Conservation (phyloP, 2,329 filamentous ascomycete genomes). For the Colletotrichum theobromicola region DNA sequence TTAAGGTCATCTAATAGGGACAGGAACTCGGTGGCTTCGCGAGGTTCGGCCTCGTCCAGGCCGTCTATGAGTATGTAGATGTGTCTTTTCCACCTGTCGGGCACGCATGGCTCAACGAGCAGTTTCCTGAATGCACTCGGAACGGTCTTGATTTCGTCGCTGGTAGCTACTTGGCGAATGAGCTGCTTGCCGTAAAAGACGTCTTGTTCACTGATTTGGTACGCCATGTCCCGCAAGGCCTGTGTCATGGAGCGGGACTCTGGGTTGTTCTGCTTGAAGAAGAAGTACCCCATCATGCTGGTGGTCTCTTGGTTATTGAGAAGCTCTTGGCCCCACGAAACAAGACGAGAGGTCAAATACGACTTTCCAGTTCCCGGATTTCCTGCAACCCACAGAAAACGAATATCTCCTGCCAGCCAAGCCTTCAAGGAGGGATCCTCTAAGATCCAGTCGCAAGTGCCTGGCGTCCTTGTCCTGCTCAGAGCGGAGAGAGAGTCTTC, state of each 20-base stretch:
- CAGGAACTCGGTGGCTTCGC: slow-evolving; percentile 42
- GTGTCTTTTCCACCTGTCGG: slow-evolving; percentile 34
- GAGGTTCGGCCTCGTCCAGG: slow-evolving; percentile 47
- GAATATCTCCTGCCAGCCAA: slow-evolving; percentile 43
- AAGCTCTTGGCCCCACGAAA: slow-evolving; percentile 42
- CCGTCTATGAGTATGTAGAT: slow-evolving; percentile 52
- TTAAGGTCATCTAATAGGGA: slow-evolving; percentile 35
- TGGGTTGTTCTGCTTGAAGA: slow-evolving; percentile 52
- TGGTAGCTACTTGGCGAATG: slow-evolving; percentile 34
- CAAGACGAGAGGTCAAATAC: slow-evolving; percentile 47
- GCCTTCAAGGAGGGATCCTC: slow-evolving; percentile 40
- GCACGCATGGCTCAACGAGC: slow-evolving; percentile 41
- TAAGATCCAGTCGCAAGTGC: slow-evolving; percentile 52
- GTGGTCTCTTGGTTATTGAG: slow-evolving; percentile 24
- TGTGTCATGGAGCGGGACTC: slow-evolving; percentile 49
- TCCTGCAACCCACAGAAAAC: slow-evolving; percentile 48
- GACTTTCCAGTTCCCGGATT: slow-evolving; percentile 53
- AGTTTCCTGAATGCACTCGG: slow-evolving; percentile 48
- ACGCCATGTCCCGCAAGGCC: slow-evolving; percentile 50
- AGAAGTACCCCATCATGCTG: slow-evolving; percentile 47
- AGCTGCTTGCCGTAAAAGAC: slow-evolving; percentile 48
- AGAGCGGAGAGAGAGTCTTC: slow-evolving; percentile 47
- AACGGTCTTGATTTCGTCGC: slow-evolving; percentile 47
- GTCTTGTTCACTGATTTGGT: slow-evolving; percentile 51
- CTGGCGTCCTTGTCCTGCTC: slow-evolving; percentile 41